phyloP scores from a whole-genome alignment of 108 stramenopile species.

The Aurantiochytrium sp. region DNA sequence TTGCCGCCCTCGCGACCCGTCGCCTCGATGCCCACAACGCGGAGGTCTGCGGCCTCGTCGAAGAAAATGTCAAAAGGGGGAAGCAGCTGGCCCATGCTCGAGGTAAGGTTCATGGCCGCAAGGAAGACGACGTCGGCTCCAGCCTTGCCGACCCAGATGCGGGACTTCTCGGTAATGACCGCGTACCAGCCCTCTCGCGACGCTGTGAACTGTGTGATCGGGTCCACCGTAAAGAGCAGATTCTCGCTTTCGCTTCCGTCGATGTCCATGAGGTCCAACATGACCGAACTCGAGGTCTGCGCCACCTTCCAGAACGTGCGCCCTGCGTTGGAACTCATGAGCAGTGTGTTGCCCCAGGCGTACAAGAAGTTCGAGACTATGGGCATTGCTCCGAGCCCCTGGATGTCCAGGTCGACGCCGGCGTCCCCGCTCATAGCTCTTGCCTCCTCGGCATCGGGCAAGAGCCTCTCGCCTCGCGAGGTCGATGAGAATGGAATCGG shows the following conservation, averaged over 20 bases:
- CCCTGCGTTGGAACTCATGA: not conserved
- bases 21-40: not conserved
- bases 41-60: not conserved
- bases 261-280: not conserved
- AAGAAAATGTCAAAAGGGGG: not conserved
- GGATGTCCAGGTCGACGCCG: not conserved
- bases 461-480: not conserved
- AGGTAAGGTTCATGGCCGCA: not conserved
- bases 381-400: not conserved
- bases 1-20: not conserved
- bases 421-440: not conserved
- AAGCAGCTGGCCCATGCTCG: not conserved
- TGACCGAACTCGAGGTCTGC: not conserved
- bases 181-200: not conserved
- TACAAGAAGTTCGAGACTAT: not conserved
- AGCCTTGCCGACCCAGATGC: not conserved
- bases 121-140: not conserved
- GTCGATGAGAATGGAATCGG: not conserved
- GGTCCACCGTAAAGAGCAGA: not conserved
- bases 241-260: not conserved
- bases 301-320: constrained; percentile 24
- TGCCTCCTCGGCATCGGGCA: not conserved
- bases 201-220: not conserved
- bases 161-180: not conserved
- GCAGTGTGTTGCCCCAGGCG: not conserved